Evolutionary conservation across 2,329 filamentous ascomycete species (phyloP).

Genomic region (Talaromyces albobiverticillius): DNA sequence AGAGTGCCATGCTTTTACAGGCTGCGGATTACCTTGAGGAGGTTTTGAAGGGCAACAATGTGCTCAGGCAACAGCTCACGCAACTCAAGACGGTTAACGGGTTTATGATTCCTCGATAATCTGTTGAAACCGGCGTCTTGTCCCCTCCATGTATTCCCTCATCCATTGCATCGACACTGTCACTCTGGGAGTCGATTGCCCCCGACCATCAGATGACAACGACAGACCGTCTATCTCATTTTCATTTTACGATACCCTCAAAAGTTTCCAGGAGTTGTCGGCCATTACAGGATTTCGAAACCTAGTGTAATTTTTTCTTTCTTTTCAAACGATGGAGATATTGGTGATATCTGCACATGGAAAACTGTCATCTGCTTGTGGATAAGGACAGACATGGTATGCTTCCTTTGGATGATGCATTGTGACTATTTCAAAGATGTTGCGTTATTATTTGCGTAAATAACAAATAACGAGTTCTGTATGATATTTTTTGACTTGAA

Average conservation of each 20-base stretch:
- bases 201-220: no score
- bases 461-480: constrained; percentile 8
- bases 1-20: constrained; percentile 74
- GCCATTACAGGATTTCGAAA: neutral
- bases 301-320: neutral
- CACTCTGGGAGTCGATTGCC: neutral
- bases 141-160: neutral
- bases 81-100: constrained; percentile 41
- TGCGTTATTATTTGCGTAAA: neutral
- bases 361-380: neutral
- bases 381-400: neutral
- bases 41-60: constrained; percentile 65
- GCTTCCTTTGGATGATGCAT: neutral
- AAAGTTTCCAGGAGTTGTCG: constrained; percentile 3
- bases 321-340: neutral
- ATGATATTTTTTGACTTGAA: neutral
- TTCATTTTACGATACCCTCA: constrained; percentile 11
- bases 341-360: neutral
- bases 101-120: constrained; percentile 34
- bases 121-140: neutral
- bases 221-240: neutral
- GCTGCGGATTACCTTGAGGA: constrained; percentile 76
- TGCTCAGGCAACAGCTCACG: constrained; percentile 55
- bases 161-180: neutral
- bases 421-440: neutral